Conservation (phyloP, 208 protist genomes). For the Trypanosoma melophagium region DNA sequence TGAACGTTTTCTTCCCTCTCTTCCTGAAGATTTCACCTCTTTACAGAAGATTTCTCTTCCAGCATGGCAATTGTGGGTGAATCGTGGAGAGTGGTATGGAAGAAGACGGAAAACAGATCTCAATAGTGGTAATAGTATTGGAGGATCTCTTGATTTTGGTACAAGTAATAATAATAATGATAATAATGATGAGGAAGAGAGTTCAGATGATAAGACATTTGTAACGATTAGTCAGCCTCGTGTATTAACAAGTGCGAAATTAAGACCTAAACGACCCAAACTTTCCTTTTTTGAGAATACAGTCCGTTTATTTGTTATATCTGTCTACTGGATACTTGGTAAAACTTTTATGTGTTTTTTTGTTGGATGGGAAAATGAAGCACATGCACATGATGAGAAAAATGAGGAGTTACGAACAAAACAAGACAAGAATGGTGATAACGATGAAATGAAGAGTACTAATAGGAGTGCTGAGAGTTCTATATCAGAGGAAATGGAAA, state of each 20-base stretch:
- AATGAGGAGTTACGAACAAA: slow-evolving; percentile 23
- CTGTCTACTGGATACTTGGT: slow-evolving; percentile 37
- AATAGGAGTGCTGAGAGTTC: slow-evolving; percentile 22
- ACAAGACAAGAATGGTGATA: not conserved
- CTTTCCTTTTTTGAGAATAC: slow-evolving; percentile 31
- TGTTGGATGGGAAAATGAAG: slow-evolving; percentile 29
- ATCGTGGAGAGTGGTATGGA: slow-evolving; percentile 49
- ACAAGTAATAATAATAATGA: slow-evolving; percentile 3
- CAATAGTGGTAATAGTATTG: slow-evolving; percentile 18
- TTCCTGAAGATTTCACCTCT: slow-evolving; percentile 45
- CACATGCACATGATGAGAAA: slow-evolving; percentile 32
- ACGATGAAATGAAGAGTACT: not conserved
- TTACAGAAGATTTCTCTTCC: slow-evolving; percentile 42
- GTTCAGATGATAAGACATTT: slow-evolving; percentile 54
- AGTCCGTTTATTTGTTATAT: slow-evolving; percentile 34
- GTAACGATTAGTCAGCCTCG: slow-evolving; percentile 43
- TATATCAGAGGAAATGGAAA: slow-evolving; percentile 22
- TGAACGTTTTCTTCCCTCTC: slow-evolving; percentile 60
- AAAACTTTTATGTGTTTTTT: slow-evolving; percentile 48
- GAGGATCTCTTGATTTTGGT: slow-evolving; percentile 36
- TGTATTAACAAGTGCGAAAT: slow-evolving; percentile 39
- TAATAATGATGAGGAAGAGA: slow-evolving; percentile 31
- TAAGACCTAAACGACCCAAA: slow-evolving; percentile 44
- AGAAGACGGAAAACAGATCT: slow-evolving; percentile 1
- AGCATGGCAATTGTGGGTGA: slow-evolving; percentile 59